Evolutionary conservation across 2,329 filamentous ascomycete genomes (phyloP).

Genomic region (Alternaria consortialis): DNA sequence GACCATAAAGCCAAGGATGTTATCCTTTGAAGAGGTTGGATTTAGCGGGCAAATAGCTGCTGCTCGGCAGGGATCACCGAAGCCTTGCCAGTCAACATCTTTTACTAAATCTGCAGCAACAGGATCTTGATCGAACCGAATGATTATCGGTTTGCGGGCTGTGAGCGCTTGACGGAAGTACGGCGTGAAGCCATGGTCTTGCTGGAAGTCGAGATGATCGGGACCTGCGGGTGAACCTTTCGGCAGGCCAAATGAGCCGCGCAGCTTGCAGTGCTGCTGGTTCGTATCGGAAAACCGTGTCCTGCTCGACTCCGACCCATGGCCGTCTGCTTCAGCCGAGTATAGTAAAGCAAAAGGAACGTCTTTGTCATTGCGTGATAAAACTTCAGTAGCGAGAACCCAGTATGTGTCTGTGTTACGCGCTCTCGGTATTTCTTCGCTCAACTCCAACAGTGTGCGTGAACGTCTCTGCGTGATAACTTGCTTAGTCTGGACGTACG

Average conservation of each 20-base stretch:
- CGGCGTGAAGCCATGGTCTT: constrained; percentile 28
- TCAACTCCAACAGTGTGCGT: constrained; percentile 27
- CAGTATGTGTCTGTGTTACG: constrained; percentile 75
- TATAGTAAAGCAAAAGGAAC: constrained; percentile 40
- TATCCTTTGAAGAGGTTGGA: constrained; percentile 42
- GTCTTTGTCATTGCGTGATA: constrained; percentile 72
- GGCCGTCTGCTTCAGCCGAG: constrained; percentile 25
- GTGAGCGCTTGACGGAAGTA: constrained; percentile 44
- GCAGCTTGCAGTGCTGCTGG: constrained; percentile 29
- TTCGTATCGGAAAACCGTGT: constrained; percentile 15
- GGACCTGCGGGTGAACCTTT: constrained; percentile 34
- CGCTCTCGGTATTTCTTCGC: constrained; percentile 74
- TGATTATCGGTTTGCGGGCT: constrained; percentile 34
- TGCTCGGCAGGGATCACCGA: constrained; percentile 45
- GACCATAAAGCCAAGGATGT: constrained; percentile 52
- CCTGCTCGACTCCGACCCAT: constrained; percentile 13
- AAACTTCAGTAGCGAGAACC: constrained; percentile 70
- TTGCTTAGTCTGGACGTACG: constrained; percentile 15
- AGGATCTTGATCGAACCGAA: constrained; percentile 43
- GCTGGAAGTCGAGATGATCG: constrained; percentile 29
- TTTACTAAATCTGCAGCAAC: constrained; percentile 36
- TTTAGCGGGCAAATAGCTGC: constrained; percentile 50
- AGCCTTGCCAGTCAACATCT: constrained; percentile 45
- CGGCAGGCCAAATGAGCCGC: constrained; percentile 33
- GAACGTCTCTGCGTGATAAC: constrained; percentile 19